phyloP scores from a whole-genome alignment of 2,329 filamentous ascomycete species.

The Nemania abortiva region DNA sequence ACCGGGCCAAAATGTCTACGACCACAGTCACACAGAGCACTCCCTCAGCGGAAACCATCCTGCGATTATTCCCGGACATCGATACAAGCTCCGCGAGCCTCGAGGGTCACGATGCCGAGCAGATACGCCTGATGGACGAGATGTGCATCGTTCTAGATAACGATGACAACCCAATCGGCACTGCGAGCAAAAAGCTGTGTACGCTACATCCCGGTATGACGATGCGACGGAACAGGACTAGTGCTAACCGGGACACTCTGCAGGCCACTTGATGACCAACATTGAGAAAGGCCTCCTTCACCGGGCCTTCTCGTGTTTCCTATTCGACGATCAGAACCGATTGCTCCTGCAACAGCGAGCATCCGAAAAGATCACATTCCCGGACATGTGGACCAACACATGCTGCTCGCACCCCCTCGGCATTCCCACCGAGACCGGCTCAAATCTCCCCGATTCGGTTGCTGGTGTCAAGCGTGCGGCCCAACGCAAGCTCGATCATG shows the following conservation, averaged over 20 bases:
- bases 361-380: slow-evolving; percentile 97
- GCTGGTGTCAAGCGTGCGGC: slow-evolving; percentile 91
- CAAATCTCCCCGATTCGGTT: slow-evolving; percentile 81
- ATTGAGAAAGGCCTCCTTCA: slow-evolving; percentile 96
- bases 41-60: slow-evolving; percentile 84
- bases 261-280: slow-evolving; percentile 98
- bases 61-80: slow-evolving; percentile 88
- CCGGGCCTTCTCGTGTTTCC: slow-evolving; percentile 96
- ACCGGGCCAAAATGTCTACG: slow-evolving; percentile 45
- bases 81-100: slow-evolving; percentile 79
- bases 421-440: slow-evolving; percentile 90
- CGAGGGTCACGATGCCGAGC: slow-evolving; percentile 94
- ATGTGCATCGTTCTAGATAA: slow-evolving; percentile 97
- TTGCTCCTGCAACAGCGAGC: slow-evolving; percentile 96
- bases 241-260: slow-evolving; percentile 25
- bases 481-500: slow-evolving; percentile 92
- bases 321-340: slow-evolving; percentile 94
- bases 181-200: slow-evolving; percentile 98
- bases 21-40: slow-evolving; percentile 64
- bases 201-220: slow-evolving; percentile 51
- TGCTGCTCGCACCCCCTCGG: slow-evolving; percentile 98
- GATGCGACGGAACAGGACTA: not conserved
- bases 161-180: slow-evolving; percentile 92
- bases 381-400: slow-evolving; percentile 99
- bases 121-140: slow-evolving; percentile 98